Evolutionary conservation across 2,329 filamentous ascomycete genomes (phyloP).

Genomic region (Penicillium decumbens): DNA sequence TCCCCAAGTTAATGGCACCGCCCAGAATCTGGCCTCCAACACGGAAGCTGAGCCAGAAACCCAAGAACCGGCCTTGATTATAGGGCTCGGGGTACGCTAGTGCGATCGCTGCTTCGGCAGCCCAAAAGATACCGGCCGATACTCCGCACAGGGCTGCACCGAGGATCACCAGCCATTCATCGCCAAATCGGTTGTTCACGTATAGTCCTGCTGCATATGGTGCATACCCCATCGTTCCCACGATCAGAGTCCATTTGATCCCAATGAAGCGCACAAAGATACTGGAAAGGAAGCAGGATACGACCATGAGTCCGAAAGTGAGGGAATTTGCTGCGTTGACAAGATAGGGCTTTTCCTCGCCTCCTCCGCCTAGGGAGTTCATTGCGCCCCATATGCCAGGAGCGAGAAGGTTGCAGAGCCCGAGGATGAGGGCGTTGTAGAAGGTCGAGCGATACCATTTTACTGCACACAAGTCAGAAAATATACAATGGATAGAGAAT

Average conservation of each 20-base stretch:
- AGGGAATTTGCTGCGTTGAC: conserved; percentile 68
- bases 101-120: conserved; percentile 68
- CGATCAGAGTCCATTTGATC: conserved; percentile 65
- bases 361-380: conserved; percentile 68
- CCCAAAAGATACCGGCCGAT: conserved; percentile 70
- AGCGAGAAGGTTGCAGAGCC: conserved; percentile 65
- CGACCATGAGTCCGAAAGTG: conserved; percentile 68
- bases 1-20: conserved; percentile 64
- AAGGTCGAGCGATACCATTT: conserved; percentile 69
- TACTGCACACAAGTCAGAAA: conserved; percentile 37
- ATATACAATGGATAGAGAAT: not conserved
- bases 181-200: conserved; percentile 65
- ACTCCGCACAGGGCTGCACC: conserved; percentile 66
- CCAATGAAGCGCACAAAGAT: conserved; percentile 63
- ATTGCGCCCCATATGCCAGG: conserved; percentile 70
- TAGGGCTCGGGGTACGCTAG: conserved; percentile 67
- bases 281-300: conserved; percentile 64
- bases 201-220: conserved; percentile 68
- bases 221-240: conserved; percentile 68
- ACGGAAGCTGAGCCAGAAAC: conserved; percentile 62
- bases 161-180: conserved; percentile 63
- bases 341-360: conserved; percentile 59
- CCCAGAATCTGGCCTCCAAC: conserved; percentile 65
- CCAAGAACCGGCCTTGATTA: conserved; percentile 61
- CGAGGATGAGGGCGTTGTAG: conserved; percentile 67